phyloP scores from a whole-genome alignment of 129 eudicot species.

The Helianthus annuus region DNA sequence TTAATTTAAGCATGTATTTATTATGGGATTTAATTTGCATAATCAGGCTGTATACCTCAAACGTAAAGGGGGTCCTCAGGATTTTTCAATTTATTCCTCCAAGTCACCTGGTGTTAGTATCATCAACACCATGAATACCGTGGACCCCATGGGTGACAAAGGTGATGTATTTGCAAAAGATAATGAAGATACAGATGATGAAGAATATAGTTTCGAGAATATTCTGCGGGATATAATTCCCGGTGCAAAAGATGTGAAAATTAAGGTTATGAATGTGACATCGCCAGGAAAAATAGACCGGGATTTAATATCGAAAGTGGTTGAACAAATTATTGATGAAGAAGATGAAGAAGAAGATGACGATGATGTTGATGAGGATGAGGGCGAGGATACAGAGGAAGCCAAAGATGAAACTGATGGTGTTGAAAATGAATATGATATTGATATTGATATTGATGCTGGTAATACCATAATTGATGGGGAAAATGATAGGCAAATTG shows the following conservation, averaged over 20 bases:
- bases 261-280: constrained; percentile 83
- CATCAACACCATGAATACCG: constrained; percentile 34
- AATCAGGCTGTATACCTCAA: constrained; percentile 89
- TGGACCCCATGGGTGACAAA: constrained; percentile 48
- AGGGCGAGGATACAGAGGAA: constrained; percentile 55
- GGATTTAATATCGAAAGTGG: constrained; percentile 61
- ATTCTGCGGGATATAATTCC: constrained; percentile 70
- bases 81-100: constrained; percentile 44
- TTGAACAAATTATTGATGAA: constrained; percentile 73
- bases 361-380: constrained; percentile 52
- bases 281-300: constrained; percentile 55
- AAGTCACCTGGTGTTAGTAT: constrained; percentile 39
- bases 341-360: constrained; percentile 65
- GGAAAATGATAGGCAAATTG: constrained; percentile 58
- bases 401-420: constrained; percentile 53
- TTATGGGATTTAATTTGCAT: constrained; percentile 19
- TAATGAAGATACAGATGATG: constrained; percentile 57
- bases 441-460: constrained; percentile 51
- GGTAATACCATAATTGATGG: constrained; percentile 41
- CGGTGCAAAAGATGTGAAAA: constrained; percentile 57
- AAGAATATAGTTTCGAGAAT: constrained; percentile 56
- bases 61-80: constrained; percentile 42
- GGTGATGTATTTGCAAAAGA: constrained; percentile 44
- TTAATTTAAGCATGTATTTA: not conserved
- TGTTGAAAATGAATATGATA: constrained; percentile 58